Percentiles rank a stretch among this genome's conserved stretches.
These are phyloP conservation scores for Zea mays DNA, from an alignment of 176 grass and related monocot genomes.

Conservation along the genomic window Zm-B73-REFERENCE-NAM-5.0 NC_050097.1:191793001-191793500, in stretches of 20 bases:
- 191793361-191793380: constrained; percentile 3
- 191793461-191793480: neutral
- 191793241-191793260: neutral
- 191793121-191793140: too few relatives aligned
- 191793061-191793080: too few relatives aligned
- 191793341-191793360: constrained; percentile 10
- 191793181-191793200: too few relatives aligned
- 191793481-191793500: constrained; percentile 1
- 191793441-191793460: constrained; percentile 7
- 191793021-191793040: too few relatives aligned
- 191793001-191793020: too few relatives aligned
- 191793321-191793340: neutral
- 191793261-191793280: neutral
- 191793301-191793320: neutral
- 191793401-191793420: constrained; percentile 20
- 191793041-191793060: too few relatives aligned
- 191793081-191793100: too few relatives aligned
- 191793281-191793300: constrained; percentile 7
- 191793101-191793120: too few relatives aligned
- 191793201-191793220: too few relatives aligned
- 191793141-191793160: too few relatives aligned
- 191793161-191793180: too few relatives aligned
- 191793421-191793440: constrained; percentile 16
- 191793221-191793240: neutral
- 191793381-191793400: neutral